Percentiles rank a stretch among this genome's conserved stretches.
These are phyloP conservation scores for Prillingera fragicola DNA, from an alignment of 1,284 basidiomycete species.

Conservation along the genomic window DNA sequence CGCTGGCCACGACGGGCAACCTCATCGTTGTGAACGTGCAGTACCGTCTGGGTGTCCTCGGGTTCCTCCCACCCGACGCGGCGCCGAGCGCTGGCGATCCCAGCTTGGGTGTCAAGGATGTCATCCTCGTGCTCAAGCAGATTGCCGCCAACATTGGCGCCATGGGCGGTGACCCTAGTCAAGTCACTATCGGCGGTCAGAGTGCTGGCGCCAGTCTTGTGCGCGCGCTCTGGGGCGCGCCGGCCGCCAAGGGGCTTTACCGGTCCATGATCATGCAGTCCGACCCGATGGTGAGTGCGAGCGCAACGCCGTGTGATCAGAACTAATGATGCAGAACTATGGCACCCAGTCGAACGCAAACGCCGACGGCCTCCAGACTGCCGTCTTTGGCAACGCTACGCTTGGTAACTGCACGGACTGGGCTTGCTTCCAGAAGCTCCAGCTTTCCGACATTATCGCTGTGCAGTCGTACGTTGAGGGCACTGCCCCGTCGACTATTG, in stretches of 20 bases:
- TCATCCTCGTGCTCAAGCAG: constrained; percentile 63
- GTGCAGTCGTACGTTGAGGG: constrained; percentile 51
- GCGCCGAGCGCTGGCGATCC: constrained; percentile 51
- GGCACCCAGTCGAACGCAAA: constrained; percentile 51
- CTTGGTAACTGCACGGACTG: constrained; percentile 28
- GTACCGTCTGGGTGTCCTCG: constrained; percentile 59
- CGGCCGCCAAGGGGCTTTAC: constrained; percentile 63
- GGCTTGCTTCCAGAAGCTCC: constrained; percentile 55
- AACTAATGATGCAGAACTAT: background rate
- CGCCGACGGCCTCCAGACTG: constrained; percentile 55
- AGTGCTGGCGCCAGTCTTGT: constrained; percentile 63
- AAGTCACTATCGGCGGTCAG: constrained; percentile 82
- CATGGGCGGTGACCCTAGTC: constrained; percentile 62
- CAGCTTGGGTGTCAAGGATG: constrained; percentile 67
- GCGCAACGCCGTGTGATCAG: background rate
- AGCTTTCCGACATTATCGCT: constrained; percentile 55
- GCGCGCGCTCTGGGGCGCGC: constrained; percentile 59
- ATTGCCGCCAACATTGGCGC: constrained; percentile 54
- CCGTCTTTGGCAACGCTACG: constrained; percentile 53
- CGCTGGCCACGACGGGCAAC: constrained; percentile 63
- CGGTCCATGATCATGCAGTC: constrained; percentile 71
- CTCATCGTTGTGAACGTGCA: constrained; percentile 80
- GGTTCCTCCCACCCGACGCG: constrained; percentile 59
- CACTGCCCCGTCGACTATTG: constrained; percentile 36
- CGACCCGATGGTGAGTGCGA: constrained; percentile 65